A percentile compares a stretch with the other conserved stretches of the same genome.
phyloP scores from a whole-genome alignment of 345 rosid genomes.

The Brassica carinata region DNA sequence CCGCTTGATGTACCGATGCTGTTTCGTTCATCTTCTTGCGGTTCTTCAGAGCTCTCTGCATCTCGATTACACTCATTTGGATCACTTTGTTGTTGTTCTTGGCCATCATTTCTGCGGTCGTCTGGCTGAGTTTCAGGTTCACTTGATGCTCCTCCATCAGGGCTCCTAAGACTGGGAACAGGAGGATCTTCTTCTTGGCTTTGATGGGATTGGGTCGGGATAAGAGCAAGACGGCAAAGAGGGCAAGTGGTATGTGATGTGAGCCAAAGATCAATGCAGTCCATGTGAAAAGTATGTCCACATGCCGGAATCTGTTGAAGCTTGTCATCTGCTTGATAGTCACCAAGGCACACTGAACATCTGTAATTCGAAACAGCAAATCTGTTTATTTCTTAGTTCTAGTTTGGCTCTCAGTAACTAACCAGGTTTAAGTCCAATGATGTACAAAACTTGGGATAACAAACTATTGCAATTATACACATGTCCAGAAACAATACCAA shows the following conservation, averaged over 20 bases:
- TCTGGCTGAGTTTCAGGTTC: conserved; percentile 20
- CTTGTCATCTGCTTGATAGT: conserved; percentile 76
- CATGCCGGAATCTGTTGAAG: conserved; percentile 86
- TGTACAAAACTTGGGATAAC: background rate
- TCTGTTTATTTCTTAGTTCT: background rate
- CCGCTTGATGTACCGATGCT: conserved; percentile 20
- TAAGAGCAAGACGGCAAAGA: conserved; percentile 79
- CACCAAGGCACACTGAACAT: conserved; percentile 85
- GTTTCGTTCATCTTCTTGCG: conserved; percentile 16
- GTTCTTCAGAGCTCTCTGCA: conserved; percentile 10
- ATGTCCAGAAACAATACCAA: background rate
- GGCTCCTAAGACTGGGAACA: background rate
- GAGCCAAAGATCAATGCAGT: conserved; percentile 92
- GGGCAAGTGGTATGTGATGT: conserved; percentile 84
- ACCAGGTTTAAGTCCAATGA: background rate
- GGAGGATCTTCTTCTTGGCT: conserved; percentile 40
- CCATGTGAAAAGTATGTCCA: conserved; percentile 89
- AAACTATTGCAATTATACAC: background rate
- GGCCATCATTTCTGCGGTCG: background rate
- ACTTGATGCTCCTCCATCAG: conserved; percentile 25
- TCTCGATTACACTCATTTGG: background rate
- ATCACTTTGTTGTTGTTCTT: conserved; percentile 18
- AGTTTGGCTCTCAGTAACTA: background rate
- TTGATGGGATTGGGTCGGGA: conserved; percentile 40
- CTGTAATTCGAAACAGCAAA: conserved; percentile 39